phyloP scores from a whole-genome alignment of 192 early-diverging fungal species.

The Umbelopsis sp. region DNA sequence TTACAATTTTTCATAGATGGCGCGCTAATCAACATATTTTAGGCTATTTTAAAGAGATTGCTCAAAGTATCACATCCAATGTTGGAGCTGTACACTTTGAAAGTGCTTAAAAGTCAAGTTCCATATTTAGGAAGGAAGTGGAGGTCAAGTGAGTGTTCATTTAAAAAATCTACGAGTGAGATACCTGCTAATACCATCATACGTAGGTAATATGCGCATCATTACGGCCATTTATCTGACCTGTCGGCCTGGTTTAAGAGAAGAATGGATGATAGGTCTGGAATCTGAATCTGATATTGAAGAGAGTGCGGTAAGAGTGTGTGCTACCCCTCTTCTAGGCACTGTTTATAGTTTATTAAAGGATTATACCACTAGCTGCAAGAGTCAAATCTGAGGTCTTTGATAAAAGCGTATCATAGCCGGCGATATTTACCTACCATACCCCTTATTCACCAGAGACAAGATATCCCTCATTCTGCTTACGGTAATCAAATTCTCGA shows the following conservation, averaged over 20 bases:
- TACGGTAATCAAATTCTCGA: background rate
- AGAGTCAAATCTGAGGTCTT: conserved; percentile 64
- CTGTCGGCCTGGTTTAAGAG: conserved; percentile 63
- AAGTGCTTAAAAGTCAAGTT: conserved; percentile 79
- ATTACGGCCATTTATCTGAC: conserved; percentile 77
- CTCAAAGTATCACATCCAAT: conserved; percentile 69
- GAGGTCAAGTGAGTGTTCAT: conserved; percentile 57
- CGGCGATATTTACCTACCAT: conserved; percentile 37
- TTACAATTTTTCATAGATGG: background rate
- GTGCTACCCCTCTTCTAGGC: too few species aligned
- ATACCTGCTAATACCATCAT: conserved; percentile 3
- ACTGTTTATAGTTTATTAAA: too few species aligned
- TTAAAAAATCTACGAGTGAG: conserved; percentile 9
- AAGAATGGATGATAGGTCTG: conserved; percentile 69
- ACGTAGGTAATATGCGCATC: conserved; percentile 73
- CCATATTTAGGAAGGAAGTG: conserved; percentile 81
- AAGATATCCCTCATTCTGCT: background rate
- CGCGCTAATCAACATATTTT: background rate
- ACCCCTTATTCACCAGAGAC: background rate
- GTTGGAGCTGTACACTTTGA: conserved; percentile 74
- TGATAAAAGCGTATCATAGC: conserved; percentile 65
- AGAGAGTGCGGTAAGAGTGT: conserved; percentile 65
- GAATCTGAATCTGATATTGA: conserved; percentile 73
- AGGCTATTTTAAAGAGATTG: conserved; percentile 76
- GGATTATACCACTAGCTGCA: conserved; percentile 44